Conservation (phyloP, 768 basidiomycete genomes). For the Termitomyces sp. region DNA sequence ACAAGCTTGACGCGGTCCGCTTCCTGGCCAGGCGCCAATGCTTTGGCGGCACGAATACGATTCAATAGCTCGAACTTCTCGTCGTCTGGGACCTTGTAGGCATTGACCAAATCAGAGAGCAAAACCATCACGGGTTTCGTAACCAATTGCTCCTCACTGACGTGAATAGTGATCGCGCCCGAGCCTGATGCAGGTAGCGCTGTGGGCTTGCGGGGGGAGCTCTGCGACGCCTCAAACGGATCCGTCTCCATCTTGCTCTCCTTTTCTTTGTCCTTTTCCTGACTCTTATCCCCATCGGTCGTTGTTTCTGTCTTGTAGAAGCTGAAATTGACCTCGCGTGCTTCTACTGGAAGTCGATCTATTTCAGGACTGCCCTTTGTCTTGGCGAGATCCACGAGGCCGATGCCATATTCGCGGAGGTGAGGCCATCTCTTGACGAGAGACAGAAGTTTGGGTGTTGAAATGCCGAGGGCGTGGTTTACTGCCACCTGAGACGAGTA, state of each 20-base stretch:
- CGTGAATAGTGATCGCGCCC: constrained; percentile 59
- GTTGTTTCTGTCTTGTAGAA: constrained; percentile 67
- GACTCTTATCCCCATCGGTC: constrained; percentile 29
- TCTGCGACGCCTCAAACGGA: constrained; percentile 36
- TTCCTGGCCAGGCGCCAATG: constrained; percentile 56
- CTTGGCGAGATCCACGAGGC: constrained; percentile 70
- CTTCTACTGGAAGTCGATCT: constrained; percentile 66
- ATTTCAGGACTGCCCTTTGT: constrained; percentile 50
- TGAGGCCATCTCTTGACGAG: constrained; percentile 86
- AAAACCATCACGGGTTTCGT: constrained; percentile 71
- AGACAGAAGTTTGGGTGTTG: constrained; percentile 75
- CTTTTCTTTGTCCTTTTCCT: constrained; percentile 45
- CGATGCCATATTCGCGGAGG: constrained; percentile 76
- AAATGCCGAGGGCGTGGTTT: constrained; percentile 78
- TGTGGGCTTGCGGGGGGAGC: constrained; percentile 49
- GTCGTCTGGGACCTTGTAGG: constrained; percentile 67
- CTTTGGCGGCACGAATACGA: constrained; percentile 78
- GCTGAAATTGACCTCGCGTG: constrained; percentile 76
- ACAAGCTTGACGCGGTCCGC: constrained; percentile 78
- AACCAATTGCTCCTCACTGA: constrained; percentile 60
- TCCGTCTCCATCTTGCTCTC: constrained; percentile 49
- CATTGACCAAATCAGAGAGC: constrained; percentile 69
- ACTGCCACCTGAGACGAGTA: constrained; percentile 88
- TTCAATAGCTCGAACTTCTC: constrained; percentile 90
- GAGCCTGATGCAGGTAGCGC: constrained; percentile 33